Percentiles rank a stretch among this genome's conserved stretches.
Conservation (phyloP, 2,329 filamentous ascomycete genomes). For the Xylariaceae sp. region DNA sequence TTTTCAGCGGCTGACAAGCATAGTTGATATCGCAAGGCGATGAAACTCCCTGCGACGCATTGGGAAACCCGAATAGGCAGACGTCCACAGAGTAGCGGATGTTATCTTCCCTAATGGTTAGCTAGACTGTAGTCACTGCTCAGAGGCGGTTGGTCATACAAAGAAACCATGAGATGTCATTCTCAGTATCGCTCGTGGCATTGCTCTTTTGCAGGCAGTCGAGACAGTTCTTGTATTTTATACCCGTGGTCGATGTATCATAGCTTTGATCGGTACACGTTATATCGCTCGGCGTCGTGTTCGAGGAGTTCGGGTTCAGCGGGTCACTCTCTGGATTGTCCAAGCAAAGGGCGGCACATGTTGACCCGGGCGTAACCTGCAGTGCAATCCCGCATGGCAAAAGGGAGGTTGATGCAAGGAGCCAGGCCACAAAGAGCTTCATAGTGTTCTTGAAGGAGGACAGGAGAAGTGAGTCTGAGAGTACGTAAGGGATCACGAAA, state of each 20-base stretch:
- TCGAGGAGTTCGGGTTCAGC: conserved; percentile 44
- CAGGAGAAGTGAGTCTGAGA: not conserved
- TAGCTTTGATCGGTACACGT: conserved; percentile 52
- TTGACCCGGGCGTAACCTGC: conserved; percentile 57
- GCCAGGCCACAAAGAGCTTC: conserved; percentile 17
- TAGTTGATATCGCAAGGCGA: conserved; percentile 51
- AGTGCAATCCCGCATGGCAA: conserved; percentile 40
- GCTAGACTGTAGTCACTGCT: conserved; percentile 9
- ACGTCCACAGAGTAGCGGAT: conserved; percentile 54
- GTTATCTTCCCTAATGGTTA: conserved; percentile 51
- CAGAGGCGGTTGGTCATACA: conserved; percentile 46
- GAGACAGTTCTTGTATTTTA: conserved; percentile 54
- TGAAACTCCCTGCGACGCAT: conserved; percentile 42
- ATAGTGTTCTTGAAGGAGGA: conserved; percentile 18
- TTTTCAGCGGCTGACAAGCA: conserved; percentile 49
- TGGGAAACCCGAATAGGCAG: conserved; percentile 51
- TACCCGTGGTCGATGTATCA: conserved; percentile 44
- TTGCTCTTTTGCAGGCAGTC: conserved; percentile 55
- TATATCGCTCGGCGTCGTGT: conserved; percentile 54
- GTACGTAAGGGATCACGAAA: conserved; percentile 2
- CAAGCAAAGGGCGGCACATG: conserved; percentile 55
- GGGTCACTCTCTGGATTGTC: conserved; percentile 45
- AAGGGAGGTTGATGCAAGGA: conserved; percentile 29
- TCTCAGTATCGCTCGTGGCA: conserved; percentile 46
- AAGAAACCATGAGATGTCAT: conserved; percentile 53